Percentiles rank a stretch among this genome's conserved stretches.
Evolutionary conservation across 768 basidiomycete species (phyloP).

Genomic region (Kwoniella dejecticola): DNA sequence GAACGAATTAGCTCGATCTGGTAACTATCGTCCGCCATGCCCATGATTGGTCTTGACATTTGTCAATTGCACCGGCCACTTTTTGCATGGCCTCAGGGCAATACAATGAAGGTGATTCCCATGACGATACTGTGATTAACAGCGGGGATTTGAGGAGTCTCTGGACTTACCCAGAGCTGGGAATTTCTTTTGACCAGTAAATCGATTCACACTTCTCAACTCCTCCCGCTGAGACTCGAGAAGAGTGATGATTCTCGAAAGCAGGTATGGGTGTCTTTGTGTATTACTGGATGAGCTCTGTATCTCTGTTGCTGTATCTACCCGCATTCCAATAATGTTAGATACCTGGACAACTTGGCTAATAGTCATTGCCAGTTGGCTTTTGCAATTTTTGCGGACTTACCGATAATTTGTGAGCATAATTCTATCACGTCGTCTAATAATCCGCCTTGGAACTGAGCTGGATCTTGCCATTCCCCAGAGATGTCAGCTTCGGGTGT

Average conservation of each 20-base stretch:
- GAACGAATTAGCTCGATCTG: not conserved
- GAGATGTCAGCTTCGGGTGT: not conserved
- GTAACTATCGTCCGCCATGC: no score
- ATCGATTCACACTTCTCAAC: conserved; percentile 24
- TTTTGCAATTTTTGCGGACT: not conserved
- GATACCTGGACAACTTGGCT: no score
- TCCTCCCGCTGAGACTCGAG: conserved; percentile 41
- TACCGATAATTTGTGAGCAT: conserved; percentile 8
- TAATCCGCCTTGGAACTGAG: not conserved
- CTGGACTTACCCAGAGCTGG: conserved; percentile 32
- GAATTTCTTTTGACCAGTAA: conserved; percentile 16
- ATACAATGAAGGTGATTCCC: no score
- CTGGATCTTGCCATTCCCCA: not conserved
- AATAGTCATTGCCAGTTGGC: no score
- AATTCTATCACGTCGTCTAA: conserved; percentile 2
- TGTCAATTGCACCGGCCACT: no score
- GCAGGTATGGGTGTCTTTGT: not conserved
- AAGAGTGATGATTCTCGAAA: conserved; percentile 26
- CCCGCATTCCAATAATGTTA: no score
- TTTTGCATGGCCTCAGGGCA: no score
- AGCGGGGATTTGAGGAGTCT: no score
- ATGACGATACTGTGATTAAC: no score
- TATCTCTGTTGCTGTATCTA: no score
- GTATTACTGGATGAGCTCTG: no score
- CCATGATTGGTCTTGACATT: no score